Base-by-base conservation (phyloP, 495 filamentous ascomycete species). In the Penicillium angulare region DNA sequence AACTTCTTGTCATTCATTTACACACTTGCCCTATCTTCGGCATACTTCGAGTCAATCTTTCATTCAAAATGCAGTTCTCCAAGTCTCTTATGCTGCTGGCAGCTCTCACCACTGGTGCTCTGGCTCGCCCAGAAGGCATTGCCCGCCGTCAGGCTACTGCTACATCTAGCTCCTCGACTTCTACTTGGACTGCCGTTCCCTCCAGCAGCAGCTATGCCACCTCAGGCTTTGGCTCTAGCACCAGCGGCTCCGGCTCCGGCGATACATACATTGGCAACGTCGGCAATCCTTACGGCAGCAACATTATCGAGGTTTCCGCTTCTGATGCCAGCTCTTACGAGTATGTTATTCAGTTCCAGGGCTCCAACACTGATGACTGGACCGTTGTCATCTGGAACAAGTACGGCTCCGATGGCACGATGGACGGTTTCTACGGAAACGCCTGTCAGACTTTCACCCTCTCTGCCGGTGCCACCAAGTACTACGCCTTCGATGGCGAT, bases 311-410 rank as follows among this genome's bases (percentile, higher is more conserved):
- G 42, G 61, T 80, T 18, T 52, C 51, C 33, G 53, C 56, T 15
- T 47, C 50, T 41, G 59, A 69, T 7, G 68, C 69, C 44, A 48
- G 58, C 47, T 49, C 63, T 21, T 72, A 79, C 58, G 63, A 77
- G 40, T 78, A 76, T 67, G 75, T 77, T 31, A 65, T 64, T 18
- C 67, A 73, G 46, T 70, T 80, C 67, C 50, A 47, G 34, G 78
- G 77, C 52, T 57, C 57, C 29, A 61, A 61, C 55, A 59, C 56
- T 17, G 63, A 65, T 7, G 16, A 61, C 51, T 74, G 74, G 61
- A 71, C 65, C 34, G 62, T 79, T 49, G 67, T 63, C 53, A 61
- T 81, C 67, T 82, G 75, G 74, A 78, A 81, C 69, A 82, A 81
- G 69, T 67, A 63, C 42, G 71, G 69, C 36, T 47, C 60, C 3